Base-by-base conservation (phyloP, 805 yeast genomes). In the Yarrowia sp. region DNA sequence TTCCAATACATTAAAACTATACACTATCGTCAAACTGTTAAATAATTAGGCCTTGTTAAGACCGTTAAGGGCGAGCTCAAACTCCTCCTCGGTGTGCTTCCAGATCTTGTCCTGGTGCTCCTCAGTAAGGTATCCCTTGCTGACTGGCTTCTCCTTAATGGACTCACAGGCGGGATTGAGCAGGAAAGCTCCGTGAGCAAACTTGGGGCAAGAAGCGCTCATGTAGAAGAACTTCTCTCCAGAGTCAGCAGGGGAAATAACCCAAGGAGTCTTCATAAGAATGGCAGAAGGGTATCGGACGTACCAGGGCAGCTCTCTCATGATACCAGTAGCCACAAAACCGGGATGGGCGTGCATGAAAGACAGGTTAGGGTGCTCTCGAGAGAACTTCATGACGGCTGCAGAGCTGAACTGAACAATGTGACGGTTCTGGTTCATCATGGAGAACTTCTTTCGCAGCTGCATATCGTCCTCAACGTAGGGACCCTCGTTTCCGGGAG, bases 261-360 rank as follows among this genome's bases (percentile, higher is more conserved):
- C 68, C 33, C 69, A 28, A 17, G 59, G 40, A 16, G 46, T 41
- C 52, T 52, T 61, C 48, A 49, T 22, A 16, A 52, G 48, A 26
- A 67, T 8, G 28, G 64, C 56, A 33, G 44, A 24, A 22, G 56
- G 48, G 36, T 33, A 44, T 46, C 69, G 62, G 11, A 62, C 44
- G 43, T 52, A 65, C 70, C 69, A 69, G 17, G 71, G 73, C 32
- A 71, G 54, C n/a, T 64, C 64, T 9, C 70, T 30, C 16, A 40
- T 43, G 51, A 68, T 59, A n/a, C 67, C 66, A 3, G 74, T 70
- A 4, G 61, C 62, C 24, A 71, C 73, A 9, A 68, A n/a, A 16
- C 74, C 74, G 8, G 74, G 74, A 49, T 64, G 66, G n/a, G 66
- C 67, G 64, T 71, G 74, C 19, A 64, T 54, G 62, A 71, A 71